These are phyloP conservation scores for Rhodomyrtus tomentosa DNA, from an alignment of 345 rosid species.

Conservation along the genomic window DNA sequence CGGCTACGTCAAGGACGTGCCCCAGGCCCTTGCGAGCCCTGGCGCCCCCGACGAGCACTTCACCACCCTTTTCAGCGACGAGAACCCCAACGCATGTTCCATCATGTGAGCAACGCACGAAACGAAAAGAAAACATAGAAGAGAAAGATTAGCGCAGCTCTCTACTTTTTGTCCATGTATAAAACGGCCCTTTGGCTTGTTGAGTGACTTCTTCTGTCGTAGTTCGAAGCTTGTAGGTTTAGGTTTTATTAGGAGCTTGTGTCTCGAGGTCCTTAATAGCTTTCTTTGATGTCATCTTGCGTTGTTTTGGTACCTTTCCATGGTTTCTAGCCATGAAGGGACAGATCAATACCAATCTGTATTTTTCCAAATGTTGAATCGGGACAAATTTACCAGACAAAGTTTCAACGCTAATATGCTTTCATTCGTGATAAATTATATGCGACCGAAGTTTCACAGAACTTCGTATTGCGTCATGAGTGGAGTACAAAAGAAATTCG, in stretches of 20 bases:
- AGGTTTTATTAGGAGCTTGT: neutral
- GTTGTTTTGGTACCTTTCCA: neutral
- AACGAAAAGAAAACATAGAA: neutral
- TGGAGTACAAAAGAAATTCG: neutral
- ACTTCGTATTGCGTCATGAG: neutral
- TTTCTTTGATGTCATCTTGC: neutral
- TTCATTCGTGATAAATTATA: neutral
- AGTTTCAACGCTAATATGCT: neutral
- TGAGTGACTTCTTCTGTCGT: neutral
- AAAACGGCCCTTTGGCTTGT: neutral
- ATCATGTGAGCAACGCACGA: slow-evolving; percentile 16
- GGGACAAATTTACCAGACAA: no score
- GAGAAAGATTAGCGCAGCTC: neutral
- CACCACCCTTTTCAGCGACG: slow-evolving; percentile 35
- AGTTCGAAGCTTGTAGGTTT: neutral
- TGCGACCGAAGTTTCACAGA: neutral
- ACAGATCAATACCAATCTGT: neutral
- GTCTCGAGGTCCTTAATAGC: no score
- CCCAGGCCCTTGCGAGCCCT: slow-evolving; percentile 25
- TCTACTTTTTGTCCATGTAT: neutral
- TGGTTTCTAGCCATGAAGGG: neutral
- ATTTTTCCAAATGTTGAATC: neutral
- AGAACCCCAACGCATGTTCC: slow-evolving; percentile 40
- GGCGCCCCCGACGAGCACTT: slow-evolving; percentile 14
- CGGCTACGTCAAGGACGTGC: slow-evolving; percentile 35